phyloP scores from a whole-genome alignment of 164 flowering plant genomes.

The Macadamia integrifolia region DNA sequence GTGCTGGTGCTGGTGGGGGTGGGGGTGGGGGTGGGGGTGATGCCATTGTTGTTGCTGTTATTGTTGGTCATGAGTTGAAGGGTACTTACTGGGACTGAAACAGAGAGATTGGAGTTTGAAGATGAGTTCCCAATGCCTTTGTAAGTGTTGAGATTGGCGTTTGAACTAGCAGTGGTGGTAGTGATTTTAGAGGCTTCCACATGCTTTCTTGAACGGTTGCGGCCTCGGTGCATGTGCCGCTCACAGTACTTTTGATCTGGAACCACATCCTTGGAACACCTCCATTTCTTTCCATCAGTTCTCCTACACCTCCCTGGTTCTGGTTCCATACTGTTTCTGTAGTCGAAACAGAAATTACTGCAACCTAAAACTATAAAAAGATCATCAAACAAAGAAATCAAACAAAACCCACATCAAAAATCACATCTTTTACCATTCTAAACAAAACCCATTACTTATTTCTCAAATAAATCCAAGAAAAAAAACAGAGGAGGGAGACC shows the following conservation, averaged over 20 bases:
- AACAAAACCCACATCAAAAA: neutral
- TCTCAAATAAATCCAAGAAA: neutral
- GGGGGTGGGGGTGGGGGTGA: neutral
- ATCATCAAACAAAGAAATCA: neutral
- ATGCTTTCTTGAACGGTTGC: constrained; percentile 84
- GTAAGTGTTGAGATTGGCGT: constrained; percentile 1
- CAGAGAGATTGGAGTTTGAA: constrained; percentile 11
- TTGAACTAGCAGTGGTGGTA: neutral
- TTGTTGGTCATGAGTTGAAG: constrained; percentile 19
- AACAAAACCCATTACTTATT: constrained; percentile 3
- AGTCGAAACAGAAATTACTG: constrained; percentile 22
- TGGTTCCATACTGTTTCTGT: constrained; percentile 35
- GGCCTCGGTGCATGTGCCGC: constrained; percentile 64
- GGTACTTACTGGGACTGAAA: constrained; percentile 12
- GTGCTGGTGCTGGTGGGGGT: neutral
- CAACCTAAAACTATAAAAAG: constrained; percentile 19
- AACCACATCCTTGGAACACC: constrained; percentile 37
- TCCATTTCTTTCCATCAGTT: constrained; percentile 61
- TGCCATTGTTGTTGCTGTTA: neutral
- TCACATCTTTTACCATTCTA: neutral
- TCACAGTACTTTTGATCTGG: constrained; percentile 53
- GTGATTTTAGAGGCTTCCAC: constrained; percentile 41
- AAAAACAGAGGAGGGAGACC: neutral
- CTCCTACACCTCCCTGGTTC: constrained; percentile 61
- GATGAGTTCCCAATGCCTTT: constrained; percentile 10